A percentile compares a stretch with the other conserved stretches of the same genome.
Conservation (phyloP, 2,329 filamentous ascomycete genomes). For the Lasiodiplodia theobromae region DNA sequence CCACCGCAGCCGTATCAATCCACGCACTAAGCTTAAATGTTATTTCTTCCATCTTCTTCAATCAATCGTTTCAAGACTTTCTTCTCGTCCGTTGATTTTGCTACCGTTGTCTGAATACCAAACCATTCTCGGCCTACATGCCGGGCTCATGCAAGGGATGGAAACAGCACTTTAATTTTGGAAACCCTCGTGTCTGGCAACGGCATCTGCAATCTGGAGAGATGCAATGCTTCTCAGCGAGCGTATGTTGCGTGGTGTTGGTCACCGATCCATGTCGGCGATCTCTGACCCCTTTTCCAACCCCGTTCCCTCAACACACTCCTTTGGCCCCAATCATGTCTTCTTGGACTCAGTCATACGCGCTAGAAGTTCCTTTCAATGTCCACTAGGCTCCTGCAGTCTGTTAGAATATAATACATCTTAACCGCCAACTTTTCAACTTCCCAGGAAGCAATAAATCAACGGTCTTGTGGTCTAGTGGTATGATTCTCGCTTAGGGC, state of each 20-base stretch:
- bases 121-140: background rate
- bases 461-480: constrained; percentile 28
- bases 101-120: too few species aligned
- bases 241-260: too few species aligned
- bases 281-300: too few species aligned
- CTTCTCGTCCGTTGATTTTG: too few species aligned
- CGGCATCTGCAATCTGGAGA: too few species aligned
- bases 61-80: background rate
- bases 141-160: background rate
- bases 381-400: background rate
- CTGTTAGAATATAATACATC: background rate
- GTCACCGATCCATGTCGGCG: too few species aligned
- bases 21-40: background rate
- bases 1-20: background rate
- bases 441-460: background rate
- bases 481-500: constrained; percentile 25
- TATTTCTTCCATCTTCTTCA: background rate
- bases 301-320: too few species aligned
- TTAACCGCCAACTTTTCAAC: background rate
- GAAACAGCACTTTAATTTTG: background rate
- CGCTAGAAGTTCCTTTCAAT: too few species aligned
- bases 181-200: background rate
- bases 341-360: too few species aligned
- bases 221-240: too few species aligned
- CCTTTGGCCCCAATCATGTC: too few species aligned